Evolutionary conservation across 768 basidiomycete species (phyloP).

Genomic region (Hypsizygus marmoreus): DNA sequence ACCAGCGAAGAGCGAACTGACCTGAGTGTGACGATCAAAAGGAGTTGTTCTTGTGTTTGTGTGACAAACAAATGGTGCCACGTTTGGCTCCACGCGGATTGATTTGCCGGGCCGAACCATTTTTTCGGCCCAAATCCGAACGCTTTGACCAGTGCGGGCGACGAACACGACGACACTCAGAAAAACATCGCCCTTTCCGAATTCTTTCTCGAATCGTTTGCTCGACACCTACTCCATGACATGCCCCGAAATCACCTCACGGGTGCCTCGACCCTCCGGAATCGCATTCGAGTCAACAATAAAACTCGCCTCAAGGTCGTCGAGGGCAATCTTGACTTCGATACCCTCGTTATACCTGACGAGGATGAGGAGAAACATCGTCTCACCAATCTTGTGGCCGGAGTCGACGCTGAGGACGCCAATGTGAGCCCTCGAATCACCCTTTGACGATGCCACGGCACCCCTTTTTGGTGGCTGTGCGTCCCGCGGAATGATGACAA

Average conservation of each 20-base stretch:
- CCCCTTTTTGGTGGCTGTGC: constrained; percentile 48
- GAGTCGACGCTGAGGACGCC: constrained; percentile 91
- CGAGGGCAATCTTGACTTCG: constrained; percentile 80
- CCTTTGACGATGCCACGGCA: constrained; percentile 37
- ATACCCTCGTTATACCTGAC: constrained; percentile 78
- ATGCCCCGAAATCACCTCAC: constrained; percentile 84
- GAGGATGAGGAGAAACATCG: constrained; percentile 85
- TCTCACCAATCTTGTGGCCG: constrained; percentile 73
- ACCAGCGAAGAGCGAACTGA: too few species aligned
- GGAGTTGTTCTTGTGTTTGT: constrained; percentile 34
- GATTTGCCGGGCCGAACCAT: constrained; percentile 57
- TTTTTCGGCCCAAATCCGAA: constrained; percentile 67
- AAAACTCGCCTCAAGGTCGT: constrained; percentile 87
- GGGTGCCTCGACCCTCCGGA: constrained; percentile 78
- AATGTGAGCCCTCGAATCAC: constrained; percentile 67
- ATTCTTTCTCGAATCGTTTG: constrained; percentile 33
- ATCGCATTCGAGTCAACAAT: constrained; percentile 90
- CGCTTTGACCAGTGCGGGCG: constrained; percentile 57
- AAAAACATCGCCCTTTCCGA: too few species aligned
- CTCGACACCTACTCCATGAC: constrained; percentile 63
- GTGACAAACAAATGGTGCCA: constrained; percentile 34
- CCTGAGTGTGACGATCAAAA: constrained; percentile 8
- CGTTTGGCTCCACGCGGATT: constrained; percentile 37
- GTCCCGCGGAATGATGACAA: constrained; percentile 53
- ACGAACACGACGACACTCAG: constrained; percentile 39